Percentiles rank a stretch among this genome's conserved stretches.
Evolutionary conservation across 768 basidiomycete species (phyloP).

Genomic region (Krasilnikovozyma curviuscula): DNA sequence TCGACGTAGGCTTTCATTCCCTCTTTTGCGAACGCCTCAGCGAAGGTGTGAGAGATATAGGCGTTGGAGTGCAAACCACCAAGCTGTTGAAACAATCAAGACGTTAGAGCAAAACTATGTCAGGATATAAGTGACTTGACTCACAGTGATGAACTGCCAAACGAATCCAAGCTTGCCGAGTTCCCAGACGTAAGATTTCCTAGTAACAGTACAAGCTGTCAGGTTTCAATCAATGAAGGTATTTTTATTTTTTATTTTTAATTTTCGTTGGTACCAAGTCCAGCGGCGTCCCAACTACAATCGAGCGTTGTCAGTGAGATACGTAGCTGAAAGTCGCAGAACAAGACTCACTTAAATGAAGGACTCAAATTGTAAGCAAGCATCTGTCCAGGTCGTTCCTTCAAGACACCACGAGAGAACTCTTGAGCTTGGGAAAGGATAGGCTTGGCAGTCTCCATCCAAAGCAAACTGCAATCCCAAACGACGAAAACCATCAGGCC

Average conservation of each 20-base stretch:
- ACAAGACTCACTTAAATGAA: conserved; percentile 66
- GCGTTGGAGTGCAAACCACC: conserved; percentile 94
- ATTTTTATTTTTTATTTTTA: too few relatives aligned
- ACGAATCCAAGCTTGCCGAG: conserved; percentile 50
- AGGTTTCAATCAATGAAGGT: too few relatives aligned
- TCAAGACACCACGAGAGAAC: conserved; percentile 61
- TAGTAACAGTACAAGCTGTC: conserved; percentile 4
- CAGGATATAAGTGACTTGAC: conserved; percentile 20
- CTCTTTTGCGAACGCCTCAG: conserved; percentile 66
- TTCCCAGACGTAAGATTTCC: conserved; percentile 54
- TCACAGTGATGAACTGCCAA: conserved; percentile 96
- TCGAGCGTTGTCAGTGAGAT: background rate
- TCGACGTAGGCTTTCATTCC: conserved; percentile 99
- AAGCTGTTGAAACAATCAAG: conserved; percentile 36
- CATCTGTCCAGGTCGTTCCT: conserved; percentile 59
- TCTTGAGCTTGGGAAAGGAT: conserved; percentile 78
- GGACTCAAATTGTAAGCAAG: conserved; percentile 89
- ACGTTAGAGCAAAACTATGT: background rate
- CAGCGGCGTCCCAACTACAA: conserved; percentile 47
- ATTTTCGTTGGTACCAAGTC: conserved; percentile 63
- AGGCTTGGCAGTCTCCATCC: conserved; percentile 62
- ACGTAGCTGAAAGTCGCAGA: background rate
- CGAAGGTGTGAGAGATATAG: conserved; percentile 87
- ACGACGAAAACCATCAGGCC: background rate
- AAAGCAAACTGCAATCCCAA: conserved; percentile 26